These are phyloP conservation scores for Gynochthodes officinalis DNA, from an alignment of 257 asterid genomes.

Conservation along the genomic window DNA sequence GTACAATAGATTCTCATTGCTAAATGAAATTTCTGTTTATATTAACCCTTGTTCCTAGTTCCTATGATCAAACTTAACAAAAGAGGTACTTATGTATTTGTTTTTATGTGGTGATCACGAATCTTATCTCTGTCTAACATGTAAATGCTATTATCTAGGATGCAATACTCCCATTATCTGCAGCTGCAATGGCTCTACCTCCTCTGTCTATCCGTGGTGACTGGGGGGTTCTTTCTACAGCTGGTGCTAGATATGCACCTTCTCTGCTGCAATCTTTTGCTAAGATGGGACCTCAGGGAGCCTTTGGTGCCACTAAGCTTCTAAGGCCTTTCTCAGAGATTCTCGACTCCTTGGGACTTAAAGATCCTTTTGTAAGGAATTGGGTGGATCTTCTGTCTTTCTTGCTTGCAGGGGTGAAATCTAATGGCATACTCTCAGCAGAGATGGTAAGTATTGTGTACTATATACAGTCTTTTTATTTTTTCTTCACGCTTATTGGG, in stretches of 20 bases:
- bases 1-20: conserved; percentile 26
- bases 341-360: conserved; percentile 71
- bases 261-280: conserved; percentile 81
- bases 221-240: conserved; percentile 82
- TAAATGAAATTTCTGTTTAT: neutral
- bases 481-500: too few species aligned
- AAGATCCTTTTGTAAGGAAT: conserved; percentile 78
- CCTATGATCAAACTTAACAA: too few species aligned
- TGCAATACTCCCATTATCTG: conserved; percentile 79
- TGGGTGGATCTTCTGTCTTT: conserved; percentile 95
- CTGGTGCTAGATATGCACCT: conserved; percentile 87
- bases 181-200: conserved; percentile 97
- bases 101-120: neutral
- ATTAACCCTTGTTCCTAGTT: neutral
- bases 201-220: conserved; percentile 93
- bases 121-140: neutral
- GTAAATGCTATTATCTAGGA: conserved; percentile 45
- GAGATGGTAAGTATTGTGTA: conserved; percentile 66
- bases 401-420: conserved; percentile 93
- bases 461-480: neutral
- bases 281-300: conserved; percentile 96
- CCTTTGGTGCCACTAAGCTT: conserved; percentile 86
- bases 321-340: conserved; percentile 80
- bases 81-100: neutral
- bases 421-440: conserved; percentile 89